These are phyloP conservation scores for Haematococcus lacustris DNA, from an alignment of 139 green algal genomes.

Conservation along the genomic window DNA sequence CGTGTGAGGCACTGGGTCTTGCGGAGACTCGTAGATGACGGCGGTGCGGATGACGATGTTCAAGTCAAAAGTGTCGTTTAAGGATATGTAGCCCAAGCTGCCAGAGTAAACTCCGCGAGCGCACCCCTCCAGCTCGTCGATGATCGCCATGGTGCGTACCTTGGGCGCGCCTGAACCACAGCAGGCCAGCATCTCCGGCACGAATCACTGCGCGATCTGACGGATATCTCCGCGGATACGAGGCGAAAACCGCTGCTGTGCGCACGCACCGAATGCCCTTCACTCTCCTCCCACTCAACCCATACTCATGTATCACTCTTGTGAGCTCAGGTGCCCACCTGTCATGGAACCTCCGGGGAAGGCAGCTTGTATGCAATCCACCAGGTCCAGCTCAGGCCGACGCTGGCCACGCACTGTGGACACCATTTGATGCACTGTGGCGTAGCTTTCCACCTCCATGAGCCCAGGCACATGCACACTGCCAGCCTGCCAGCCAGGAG, in stretches of 20 bases:
- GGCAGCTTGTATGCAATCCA: conserved; percentile 70
- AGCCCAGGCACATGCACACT: conserved; percentile 86
- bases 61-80: conserved; percentile 90
- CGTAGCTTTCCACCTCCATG: conserved; percentile 89
- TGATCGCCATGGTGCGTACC: conserved; percentile 76
- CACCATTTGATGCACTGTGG: conserved; percentile 93
- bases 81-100: conserved; percentile 78
- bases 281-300: no score
- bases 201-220: no score
- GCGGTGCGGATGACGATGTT: conserved; percentile 98
- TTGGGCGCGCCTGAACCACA: conserved; percentile 72
- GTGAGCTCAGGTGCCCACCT: no score
- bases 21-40: no score
- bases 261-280: no score
- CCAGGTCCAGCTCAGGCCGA: conserved; percentile 8
- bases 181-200: no score
- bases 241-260: no score
- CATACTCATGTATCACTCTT: no score
- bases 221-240: no score
- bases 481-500: conserved; percentile 47
- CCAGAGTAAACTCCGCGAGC: conserved; percentile 89
- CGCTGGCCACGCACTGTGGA: conserved; percentile 77
- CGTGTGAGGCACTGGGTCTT: neutral
- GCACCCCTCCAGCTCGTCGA: conserved; percentile 79
- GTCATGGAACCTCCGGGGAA: conserved; percentile 98